Percentiles rank a stretch among this genome's conserved stretches.
Conservation (phyloP, 495 filamentous ascomycete species). For the Cenococcum geophilum region DNA sequence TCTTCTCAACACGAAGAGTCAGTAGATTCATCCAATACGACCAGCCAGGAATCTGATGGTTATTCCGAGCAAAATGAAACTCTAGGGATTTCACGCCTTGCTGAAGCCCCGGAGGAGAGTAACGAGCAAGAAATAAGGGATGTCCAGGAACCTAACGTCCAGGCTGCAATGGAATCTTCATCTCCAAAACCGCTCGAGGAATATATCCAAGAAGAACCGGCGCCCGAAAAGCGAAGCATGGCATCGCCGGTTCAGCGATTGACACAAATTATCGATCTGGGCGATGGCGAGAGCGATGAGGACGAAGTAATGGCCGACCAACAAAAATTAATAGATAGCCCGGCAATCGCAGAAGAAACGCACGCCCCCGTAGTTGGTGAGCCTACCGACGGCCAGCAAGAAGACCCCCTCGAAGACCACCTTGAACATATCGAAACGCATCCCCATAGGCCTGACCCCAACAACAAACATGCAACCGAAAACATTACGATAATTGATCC, state of each 20-base stretch:
- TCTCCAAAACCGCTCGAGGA: background rate
- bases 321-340: background rate
- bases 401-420: too few relatives aligned
- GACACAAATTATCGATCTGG: slow-evolving; percentile 29
- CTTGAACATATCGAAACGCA: too few relatives aligned
- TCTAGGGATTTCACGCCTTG: background rate
- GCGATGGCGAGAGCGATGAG: slow-evolving; percentile 17
- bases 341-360: background rate
- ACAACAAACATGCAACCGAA: too few relatives aligned
- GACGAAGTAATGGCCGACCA: background rate
- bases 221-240: background rate
- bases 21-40: too few relatives aligned
- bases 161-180: background rate
- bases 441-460: too few relatives aligned
- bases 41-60: background rate
- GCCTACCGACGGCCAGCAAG: background rate
- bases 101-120: background rate
- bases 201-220: background rate
- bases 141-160: background rate
- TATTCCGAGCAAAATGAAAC: background rate
- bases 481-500: too few relatives aligned
- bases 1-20: too few relatives aligned
- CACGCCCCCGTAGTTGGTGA: background rate
- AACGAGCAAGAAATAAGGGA: background rate
- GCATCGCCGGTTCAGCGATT: background rate